Evolutionary conservation across 2,329 filamentous ascomycete genomes (phyloP).

Genomic region (Sclerotinia trifoliorum): DNA sequence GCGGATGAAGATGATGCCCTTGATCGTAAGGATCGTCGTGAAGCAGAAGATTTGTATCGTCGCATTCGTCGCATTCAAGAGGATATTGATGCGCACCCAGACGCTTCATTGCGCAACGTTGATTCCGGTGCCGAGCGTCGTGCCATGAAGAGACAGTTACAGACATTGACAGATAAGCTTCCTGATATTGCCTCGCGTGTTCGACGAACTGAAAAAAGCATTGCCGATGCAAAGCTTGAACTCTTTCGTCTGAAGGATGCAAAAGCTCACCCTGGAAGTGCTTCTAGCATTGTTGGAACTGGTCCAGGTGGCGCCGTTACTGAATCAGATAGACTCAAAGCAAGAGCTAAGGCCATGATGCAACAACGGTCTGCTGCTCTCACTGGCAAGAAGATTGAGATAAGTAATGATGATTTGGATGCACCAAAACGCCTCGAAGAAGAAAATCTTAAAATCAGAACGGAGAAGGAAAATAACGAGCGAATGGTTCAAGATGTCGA

Average conservation of each 20-base stretch:
- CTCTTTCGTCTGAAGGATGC: conserved; percentile 92
- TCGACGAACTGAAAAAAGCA: conserved; percentile 83
- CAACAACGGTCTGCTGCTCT: conserved; percentile 92
- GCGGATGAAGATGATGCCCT: conserved; percentile 89
- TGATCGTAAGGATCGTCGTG: conserved; percentile 84
- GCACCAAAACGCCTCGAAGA: conserved; percentile 85
- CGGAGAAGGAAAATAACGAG: conserved; percentile 91
- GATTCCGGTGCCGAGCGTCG: conserved; percentile 89
- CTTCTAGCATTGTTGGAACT: conserved; percentile 81
- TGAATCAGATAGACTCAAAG: conserved; percentile 91
- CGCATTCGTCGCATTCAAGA: conserved; percentile 89
- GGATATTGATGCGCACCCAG: conserved; percentile 89
- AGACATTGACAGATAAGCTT: conserved; percentile 82
- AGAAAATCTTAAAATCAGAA: conserved; percentile 75
- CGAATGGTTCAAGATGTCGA: conserved; percentile 96
- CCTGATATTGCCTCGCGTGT: conserved; percentile 92
- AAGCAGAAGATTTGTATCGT: conserved; percentile 91
- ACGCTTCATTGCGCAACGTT: conserved; percentile 64
- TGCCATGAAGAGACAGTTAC: conserved; percentile 82
- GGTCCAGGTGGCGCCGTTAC: conserved; percentile 88
- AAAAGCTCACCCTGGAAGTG: conserved; percentile 82
- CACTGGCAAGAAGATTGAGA: conserved; percentile 75
- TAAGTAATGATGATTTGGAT: conserved; percentile 68
- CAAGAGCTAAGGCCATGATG: conserved; percentile 96
- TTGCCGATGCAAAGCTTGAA: conserved; percentile 87